A percentile compares a stretch with the other conserved stretches of the same genome.
Conservation (phyloP, 441 rosid species). For the Rhodomyrtus psidioides region DNA sequence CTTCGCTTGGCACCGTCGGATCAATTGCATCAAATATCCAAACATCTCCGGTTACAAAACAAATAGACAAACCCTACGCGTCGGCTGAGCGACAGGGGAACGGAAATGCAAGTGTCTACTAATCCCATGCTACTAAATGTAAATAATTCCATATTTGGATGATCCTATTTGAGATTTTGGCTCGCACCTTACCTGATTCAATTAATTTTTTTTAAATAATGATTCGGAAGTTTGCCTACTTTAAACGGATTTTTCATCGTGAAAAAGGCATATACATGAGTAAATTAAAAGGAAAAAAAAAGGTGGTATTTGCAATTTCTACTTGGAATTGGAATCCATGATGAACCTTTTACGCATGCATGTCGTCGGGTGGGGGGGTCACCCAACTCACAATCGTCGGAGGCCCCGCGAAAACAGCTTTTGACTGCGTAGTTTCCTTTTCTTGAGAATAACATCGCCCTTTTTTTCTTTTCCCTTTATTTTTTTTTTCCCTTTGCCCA, state of each 20-base stretch:
- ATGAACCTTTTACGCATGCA: neutral
- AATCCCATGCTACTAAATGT: too few species aligned
- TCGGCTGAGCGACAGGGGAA: too few species aligned
- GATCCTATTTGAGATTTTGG: too few species aligned
- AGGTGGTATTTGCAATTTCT: neutral
- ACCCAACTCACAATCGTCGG: neutral
- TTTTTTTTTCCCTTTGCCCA: neutral
- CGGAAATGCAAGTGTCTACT: too few species aligned
- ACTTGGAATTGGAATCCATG: neutral
- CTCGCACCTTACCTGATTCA: too few species aligned
- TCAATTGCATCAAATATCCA: neutral
- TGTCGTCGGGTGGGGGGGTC: neutral
- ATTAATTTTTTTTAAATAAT: too few species aligned
- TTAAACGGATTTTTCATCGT: rapidly evolving
- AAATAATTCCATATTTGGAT: too few species aligned
- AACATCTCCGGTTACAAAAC: neutral
- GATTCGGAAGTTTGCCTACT: too few species aligned
- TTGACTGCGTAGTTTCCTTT: neutral
- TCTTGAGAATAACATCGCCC: neutral
- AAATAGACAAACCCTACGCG: neutral
- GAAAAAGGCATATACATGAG: neutral
- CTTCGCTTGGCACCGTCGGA: neutral
- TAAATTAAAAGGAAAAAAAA: neutral
- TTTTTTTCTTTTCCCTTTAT: neutral
- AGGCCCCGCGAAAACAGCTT: neutral